Conservation (phyloP, 192 early-diverging fungal genomes). For the Backusella circina region DNA sequence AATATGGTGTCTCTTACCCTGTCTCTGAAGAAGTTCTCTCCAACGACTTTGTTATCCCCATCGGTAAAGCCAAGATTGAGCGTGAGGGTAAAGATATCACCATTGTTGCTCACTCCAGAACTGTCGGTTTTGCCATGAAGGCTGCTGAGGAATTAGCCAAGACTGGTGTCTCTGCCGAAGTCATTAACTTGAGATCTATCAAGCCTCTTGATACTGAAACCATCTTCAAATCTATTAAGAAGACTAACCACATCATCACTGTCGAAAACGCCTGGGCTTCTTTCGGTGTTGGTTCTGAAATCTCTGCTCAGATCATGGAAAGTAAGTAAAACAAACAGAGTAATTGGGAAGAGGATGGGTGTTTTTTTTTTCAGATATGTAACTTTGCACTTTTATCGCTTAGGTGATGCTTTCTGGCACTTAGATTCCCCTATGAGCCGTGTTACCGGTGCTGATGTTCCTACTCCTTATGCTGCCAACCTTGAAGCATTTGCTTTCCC, state of each 20-base stretch:
- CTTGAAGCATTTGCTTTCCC: slow-evolving; percentile 90
- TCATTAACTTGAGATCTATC: slow-evolving; percentile 98
- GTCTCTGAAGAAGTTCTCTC: slow-evolving; percentile 70
- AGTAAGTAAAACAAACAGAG: slow-evolving; percentile 13
- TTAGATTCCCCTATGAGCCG: slow-evolving; percentile 93
- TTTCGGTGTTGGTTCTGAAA: slow-evolving; percentile 93
- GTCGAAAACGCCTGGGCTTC: slow-evolving; percentile 95
- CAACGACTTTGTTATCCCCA: slow-evolving; percentile 44
- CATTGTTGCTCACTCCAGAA: slow-evolving; percentile 89
- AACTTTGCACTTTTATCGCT: neutral
- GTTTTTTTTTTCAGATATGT: neutral
- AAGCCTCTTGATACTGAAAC: slow-evolving; percentile 91
- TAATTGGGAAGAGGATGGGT: neutral
- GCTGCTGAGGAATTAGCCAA: slow-evolving; percentile 87
- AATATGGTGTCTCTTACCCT: slow-evolving; percentile 91
- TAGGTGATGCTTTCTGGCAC: slow-evolving; percentile 88
- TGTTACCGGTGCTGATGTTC: slow-evolving; percentile 95
- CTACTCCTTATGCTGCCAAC: slow-evolving; percentile 96
- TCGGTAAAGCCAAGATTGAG: slow-evolving; percentile 96
- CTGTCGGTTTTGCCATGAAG: slow-evolving; percentile 81
- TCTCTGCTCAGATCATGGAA: slow-evolving; percentile 96
- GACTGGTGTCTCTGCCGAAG: slow-evolving; percentile 72
- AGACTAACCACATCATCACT: slow-evolving; percentile 95
- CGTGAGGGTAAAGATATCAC: slow-evolving; percentile 84
- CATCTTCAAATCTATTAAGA: slow-evolving; percentile 92